A percentile compares a stretch with the other conserved stretches of the same genome.
phyloP scores from a whole-genome alignment of 2,329 filamentous ascomycete species.

The Botrytis tulipae region DNA sequence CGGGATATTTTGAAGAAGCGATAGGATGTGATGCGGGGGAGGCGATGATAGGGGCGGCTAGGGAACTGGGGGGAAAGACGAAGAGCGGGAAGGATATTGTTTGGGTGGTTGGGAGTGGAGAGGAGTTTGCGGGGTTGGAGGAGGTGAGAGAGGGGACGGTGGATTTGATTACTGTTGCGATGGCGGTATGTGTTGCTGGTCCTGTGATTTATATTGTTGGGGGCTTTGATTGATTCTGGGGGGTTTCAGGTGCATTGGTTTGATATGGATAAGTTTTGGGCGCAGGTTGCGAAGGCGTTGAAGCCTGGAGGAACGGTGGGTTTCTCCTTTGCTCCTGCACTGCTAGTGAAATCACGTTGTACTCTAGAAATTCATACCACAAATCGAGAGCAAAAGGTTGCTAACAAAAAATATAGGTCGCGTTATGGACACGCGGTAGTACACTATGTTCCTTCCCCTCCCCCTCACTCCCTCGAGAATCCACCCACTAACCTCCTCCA shows the following conservation, averaged over 20 bases:
- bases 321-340: not conserved
- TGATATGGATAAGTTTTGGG: conserved; percentile 48
- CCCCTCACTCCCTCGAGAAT: not conserved
- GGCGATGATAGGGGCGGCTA: conserved; percentile 36
- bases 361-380: too few species aligned
- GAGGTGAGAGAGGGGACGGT: conserved; percentile 29
- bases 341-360: not conserved
- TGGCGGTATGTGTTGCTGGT: conserved; percentile 26
- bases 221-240: not conserved
- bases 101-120: conserved; percentile 31
- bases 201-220: conserved; percentile 25
- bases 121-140: conserved; percentile 30
- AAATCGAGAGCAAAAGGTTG: not conserved
- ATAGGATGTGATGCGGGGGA: conserved; percentile 35
- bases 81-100: conserved; percentile 26
- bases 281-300: conserved; percentile 44
- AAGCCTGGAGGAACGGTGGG: conserved; percentile 48
- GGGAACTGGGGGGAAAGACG: conserved; percentile 29
- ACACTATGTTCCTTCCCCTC: not conserved
- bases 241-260: conserved; percentile 49
- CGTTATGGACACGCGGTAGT: conserved; percentile 5
- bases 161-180: conserved; percentile 35
- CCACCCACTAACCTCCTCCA: not conserved
- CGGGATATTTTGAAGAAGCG: conserved; percentile 31
- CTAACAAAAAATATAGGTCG: not conserved